Percentiles rank a stretch among this genome's conserved stretches.
Evolutionary conservation across 768 basidiomycete genomes (phyloP).

Genomic region (Naganishia onofrii): DNA sequence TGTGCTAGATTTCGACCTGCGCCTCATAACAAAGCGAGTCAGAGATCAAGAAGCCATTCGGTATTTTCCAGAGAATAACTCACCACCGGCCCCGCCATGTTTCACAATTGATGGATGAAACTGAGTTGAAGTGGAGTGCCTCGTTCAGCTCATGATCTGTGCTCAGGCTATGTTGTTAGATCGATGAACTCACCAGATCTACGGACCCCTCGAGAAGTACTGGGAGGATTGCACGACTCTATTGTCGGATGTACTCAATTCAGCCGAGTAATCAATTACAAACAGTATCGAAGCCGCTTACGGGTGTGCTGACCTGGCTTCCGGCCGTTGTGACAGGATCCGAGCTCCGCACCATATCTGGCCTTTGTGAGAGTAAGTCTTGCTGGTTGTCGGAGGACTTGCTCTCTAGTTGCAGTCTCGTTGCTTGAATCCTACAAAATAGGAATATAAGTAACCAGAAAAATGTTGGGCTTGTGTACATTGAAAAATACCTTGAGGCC

Average conservation of each 20-base stretch:
- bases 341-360: neutral
- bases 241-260: neutral
- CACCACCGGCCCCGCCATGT: constrained; percentile 1
- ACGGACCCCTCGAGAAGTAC: constrained; percentile 11
- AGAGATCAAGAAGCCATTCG: too few relatives aligned
- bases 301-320: neutral
- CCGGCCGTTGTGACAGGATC: neutral
- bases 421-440: constrained; percentile 13
- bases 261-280: neutral
- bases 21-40: too few relatives aligned
- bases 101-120: neutral
- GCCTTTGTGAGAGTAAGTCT: neutral
- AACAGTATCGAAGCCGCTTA: neutral
- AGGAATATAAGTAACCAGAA: neutral
- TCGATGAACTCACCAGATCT: constrained; percentile 8
- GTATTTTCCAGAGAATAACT: neutral
- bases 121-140: neutral
- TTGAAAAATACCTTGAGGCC: constrained; percentile 1
- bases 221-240: neutral
- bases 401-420: neutral
- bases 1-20: neutral
- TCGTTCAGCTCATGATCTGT: neutral
- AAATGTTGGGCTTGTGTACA: neutral
- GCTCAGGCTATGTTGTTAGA: too few relatives aligned
- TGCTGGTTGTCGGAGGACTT: neutral